Evolutionary conservation across 2,329 filamentous ascomycete species (phyloP), one percentile per base, ranked within the genome.

Genomic region (Pseudohalonectria lignicola): DNA sequence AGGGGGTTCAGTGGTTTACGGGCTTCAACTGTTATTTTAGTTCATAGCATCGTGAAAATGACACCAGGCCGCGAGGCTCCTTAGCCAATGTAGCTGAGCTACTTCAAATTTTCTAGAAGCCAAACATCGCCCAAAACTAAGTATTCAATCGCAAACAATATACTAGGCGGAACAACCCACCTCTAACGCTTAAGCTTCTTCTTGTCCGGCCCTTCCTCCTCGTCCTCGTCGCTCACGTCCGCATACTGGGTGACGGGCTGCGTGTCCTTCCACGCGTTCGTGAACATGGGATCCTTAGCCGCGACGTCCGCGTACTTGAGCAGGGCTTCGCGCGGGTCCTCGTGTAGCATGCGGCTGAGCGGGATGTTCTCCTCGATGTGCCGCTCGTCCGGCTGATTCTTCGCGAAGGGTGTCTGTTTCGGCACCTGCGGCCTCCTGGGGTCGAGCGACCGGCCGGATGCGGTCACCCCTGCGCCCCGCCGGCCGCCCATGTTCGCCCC

Each of bases 261-360:
- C 28, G 87, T 96, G 49, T 82, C 73, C 53, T 82, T 83, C 84
- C 87, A 98, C 13, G 88, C 92, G 48, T 84, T 86, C 21, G 92
- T 98, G 54, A 96, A 98, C 50, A 94, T 72, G 1, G 88, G 90
- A 55, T 96, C 88, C 55, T 86, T 90, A 60, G 94, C 79, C 11
- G 88, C 87, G 54, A 93, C 81, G 39, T 94, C 86, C 28, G 87
- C 90, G 66, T 96, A 98, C 64, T 93, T 95, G 43, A 98, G 64
- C 53, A 98, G 64, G 33, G 92, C 92, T 60, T 94, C 92, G 45
- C 92, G 71, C 1, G 92, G 92, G 63, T 98, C 92, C 57, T 98
- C 92, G 59, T 98, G 88, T 34, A 94, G 71, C 86, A 98, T 94
- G 45, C 77, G 80, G 45, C 86, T 90, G 11, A 96, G 71, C 20